Conservation (phyloP, 2,329 filamentous ascomycete genomes). For the Ophiognomonia clavigignenti-juglandacearum region DNA sequence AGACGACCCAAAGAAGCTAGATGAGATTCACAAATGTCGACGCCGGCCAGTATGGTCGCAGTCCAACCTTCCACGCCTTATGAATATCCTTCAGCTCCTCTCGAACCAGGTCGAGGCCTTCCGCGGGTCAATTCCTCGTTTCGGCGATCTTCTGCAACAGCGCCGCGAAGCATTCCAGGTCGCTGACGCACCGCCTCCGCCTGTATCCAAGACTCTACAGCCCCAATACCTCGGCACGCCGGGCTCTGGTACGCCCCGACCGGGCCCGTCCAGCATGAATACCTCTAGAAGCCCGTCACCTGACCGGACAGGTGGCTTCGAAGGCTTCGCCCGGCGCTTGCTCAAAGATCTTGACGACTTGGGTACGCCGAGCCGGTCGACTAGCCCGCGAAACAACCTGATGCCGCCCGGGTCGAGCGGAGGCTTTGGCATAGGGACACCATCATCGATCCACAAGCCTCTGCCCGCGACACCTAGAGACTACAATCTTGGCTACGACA, state of each 20-base stretch:
- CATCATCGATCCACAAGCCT: conserved; percentile 27
- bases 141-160: conserved; percentile 66
- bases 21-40: conserved; percentile 46
- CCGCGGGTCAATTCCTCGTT: conserved; percentile 61
- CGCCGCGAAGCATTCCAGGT: conserved; percentile 60
- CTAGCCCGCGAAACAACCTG: conserved; percentile 47
- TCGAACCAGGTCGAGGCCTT: conserved; percentile 59
- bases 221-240: conserved; percentile 19
- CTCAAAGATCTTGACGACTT: conserved; percentile 58
- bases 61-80: conserved; percentile 47
- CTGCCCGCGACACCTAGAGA: conserved; percentile 38
- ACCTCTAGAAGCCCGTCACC: conserved; percentile 47
- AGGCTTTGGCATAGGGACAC: conserved; percentile 26
- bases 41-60: conserved; percentile 49
- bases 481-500: conserved; percentile 32
- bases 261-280: conserved; percentile 39
- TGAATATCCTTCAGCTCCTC: conserved; percentile 54
- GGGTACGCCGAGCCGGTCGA: conserved; percentile 46
- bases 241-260: conserved; percentile 21
- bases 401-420: conserved; percentile 15
- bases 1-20: conserved; percentile 38
- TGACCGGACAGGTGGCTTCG: conserved; percentile 48
- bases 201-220: conserved; percentile 22
- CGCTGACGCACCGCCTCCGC: conserved; percentile 41
- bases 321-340: conserved; percentile 59